Evolutionary conservation across 768 basidiomycete species (phyloP).

Genomic region (Stropharia rugosoannulata): DNA sequence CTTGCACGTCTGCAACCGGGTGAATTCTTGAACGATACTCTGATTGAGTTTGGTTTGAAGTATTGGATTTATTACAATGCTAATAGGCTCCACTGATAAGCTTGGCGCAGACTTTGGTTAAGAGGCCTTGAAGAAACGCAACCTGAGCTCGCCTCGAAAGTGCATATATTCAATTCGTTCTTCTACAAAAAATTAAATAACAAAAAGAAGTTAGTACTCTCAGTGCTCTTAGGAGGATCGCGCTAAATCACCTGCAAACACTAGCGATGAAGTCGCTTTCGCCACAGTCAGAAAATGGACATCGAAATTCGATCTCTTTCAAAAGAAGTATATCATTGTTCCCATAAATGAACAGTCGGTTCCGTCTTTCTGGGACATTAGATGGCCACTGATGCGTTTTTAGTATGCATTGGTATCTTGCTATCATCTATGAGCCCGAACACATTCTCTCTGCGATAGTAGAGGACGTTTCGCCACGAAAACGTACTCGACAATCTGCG

Average conservation of each 20-base stretch:
- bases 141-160: slow-evolving; percentile 64
- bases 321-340: slow-evolving; percentile 89
- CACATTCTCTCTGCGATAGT: slow-evolving; percentile 41
- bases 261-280: slow-evolving; percentile 57
- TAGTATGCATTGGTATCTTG: slow-evolving; percentile 97
- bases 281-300: slow-evolving; percentile 94
- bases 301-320: slow-evolving; percentile 80
- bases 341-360: slow-evolving; percentile 95
- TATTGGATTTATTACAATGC: slow-evolving; percentile 33
- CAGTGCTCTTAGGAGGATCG: slow-evolving; percentile 14
- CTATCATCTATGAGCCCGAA: slow-evolving; percentile 86
- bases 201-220: slow-evolving; percentile 51
- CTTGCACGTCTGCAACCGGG: slow-evolving; percentile 68
- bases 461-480: slow-evolving; percentile 14
- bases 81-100: background rate
- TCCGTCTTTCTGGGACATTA: background rate
- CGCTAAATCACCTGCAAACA: slow-evolving; percentile 4
- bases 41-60: slow-evolving; percentile 97
- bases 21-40: slow-evolving; percentile 93
- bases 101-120: slow-evolving; percentile 62
- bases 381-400: background rate
- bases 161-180: slow-evolving; percentile 95
- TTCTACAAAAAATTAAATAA: slow-evolving; percentile 91
- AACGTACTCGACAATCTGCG: slow-evolving; percentile 17
- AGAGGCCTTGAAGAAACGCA: slow-evolving; percentile 50